Conservation (phyloP, 805 yeast species). For the Myxozyma udenii region DNA sequence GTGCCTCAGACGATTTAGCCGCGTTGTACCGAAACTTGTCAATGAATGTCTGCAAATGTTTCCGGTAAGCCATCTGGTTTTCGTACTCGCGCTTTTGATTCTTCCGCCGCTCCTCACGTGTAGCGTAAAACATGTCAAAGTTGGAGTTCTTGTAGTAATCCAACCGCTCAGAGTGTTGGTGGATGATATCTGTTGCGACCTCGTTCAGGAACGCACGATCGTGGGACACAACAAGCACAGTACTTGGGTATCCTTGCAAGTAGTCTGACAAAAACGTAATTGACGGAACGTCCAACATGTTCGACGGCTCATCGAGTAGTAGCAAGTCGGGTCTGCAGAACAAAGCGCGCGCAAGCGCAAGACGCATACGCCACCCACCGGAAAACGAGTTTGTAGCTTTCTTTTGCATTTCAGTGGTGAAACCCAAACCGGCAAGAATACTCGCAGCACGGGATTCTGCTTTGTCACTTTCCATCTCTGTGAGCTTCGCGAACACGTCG, state of each 20-base stretch:
- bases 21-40: slow-evolving; percentile 98
- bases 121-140: slow-evolving; percentile 87
- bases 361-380: slow-evolving; percentile 99
- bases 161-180: slow-evolving; percentile 94
- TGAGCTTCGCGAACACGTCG: slow-evolving; percentile 75
- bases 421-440: slow-evolving; percentile 88
- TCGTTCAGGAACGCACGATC: slow-evolving; percentile 96
- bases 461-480: slow-evolving; percentile 94
- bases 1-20: slow-evolving; percentile 96
- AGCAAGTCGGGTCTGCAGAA: slow-evolving; percentile 95
- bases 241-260: slow-evolving; percentile 83
- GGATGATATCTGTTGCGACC: slow-evolving; percentile 96
- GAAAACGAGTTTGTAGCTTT: slow-evolving; percentile 86
- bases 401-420: slow-evolving; percentile 79
- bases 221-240: slow-evolving; percentile 94
- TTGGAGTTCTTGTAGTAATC: slow-evolving; percentile 90
- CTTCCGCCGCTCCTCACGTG: slow-evolving; percentile 92
- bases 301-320: slow-evolving; percentile 96
- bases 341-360: slow-evolving; percentile 94
- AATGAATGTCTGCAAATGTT: slow-evolving; percentile 86
- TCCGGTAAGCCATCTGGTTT: slow-evolving; percentile 92
- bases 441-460: slow-evolving; percentile 98
- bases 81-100: slow-evolving; percentile 93
- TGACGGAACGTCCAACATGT: slow-evolving; percentile 99
- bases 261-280: slow-evolving; percentile 90